Evolutionary conservation across 768 basidiomycete species (phyloP).

Genomic region (Cyclocybe aegerita): DNA sequence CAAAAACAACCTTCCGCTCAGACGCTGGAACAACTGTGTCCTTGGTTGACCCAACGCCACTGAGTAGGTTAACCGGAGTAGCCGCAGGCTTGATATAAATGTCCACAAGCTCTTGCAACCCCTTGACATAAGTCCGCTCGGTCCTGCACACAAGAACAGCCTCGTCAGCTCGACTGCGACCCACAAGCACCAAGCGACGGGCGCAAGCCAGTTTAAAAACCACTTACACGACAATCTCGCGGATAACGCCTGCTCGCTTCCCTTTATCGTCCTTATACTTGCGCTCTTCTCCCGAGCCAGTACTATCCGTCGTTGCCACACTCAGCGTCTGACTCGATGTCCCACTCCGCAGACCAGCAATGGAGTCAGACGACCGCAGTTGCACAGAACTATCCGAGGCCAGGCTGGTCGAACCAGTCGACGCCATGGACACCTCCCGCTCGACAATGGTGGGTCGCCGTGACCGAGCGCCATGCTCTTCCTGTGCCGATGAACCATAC

Average conservation of each 20-base stretch:
- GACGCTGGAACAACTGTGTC: conserved; percentile 83
- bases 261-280: conserved; percentile 91
- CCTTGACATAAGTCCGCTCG: conserved; percentile 92
- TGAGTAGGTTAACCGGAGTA: conserved; percentile 65
- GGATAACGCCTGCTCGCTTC: conserved; percentile 80
- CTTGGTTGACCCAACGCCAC: conserved; percentile 68
- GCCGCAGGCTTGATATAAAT: conserved; percentile 92
- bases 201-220: background rate
- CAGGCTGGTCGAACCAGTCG: conserved; percentile 43
- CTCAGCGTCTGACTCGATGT: conserved; percentile 67
- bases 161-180: conserved; percentile 15
- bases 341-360: conserved; percentile 59
- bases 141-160: conserved; percentile 54
- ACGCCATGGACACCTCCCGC: conserved; percentile 56
- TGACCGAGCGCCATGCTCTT: conserved; percentile 48
- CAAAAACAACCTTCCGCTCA: conserved; percentile 91
- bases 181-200: background rate
- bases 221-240: conserved; percentile 89
- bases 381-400: conserved; percentile 48
- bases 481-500: conserved; percentile 47
- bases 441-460: conserved; percentile 72
- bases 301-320: conserved; percentile 74
- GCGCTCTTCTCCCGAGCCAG: conserved; percentile 72
- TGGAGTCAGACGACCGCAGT: conserved; percentile 65
- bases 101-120: conserved; percentile 90